A percentile compares a stretch with the other conserved stretches of the same genome.
phyloP scores from a whole-genome alignment of 306 rosid species.

The Quercus alba region DNA sequence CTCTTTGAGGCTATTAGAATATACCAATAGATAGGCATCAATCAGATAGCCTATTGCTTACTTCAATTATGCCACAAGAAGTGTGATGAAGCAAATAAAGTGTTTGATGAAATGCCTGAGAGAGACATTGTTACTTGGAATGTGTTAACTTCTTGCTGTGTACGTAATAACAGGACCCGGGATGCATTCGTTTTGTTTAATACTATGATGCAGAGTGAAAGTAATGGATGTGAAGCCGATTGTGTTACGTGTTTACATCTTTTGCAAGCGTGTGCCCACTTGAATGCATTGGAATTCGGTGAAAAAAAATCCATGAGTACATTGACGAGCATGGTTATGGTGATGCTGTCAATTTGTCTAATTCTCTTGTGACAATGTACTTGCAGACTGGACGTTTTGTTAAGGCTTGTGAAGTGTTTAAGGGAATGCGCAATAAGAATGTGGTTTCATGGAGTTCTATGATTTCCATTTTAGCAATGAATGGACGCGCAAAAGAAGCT shows the following conservation, averaged over 20 bases:
- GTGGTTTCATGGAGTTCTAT: constrained; percentile 88
- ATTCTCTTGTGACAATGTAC: constrained; percentile 71
- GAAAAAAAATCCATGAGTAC: constrained; percentile 47
- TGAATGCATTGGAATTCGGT: constrained; percentile 71
- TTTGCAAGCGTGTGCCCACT: constrained; percentile 77
- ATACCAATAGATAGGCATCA: constrained; percentile 48
- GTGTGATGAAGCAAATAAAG: constrained; percentile 48
- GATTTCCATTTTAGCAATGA: constrained; percentile 74
- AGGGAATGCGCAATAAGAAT: constrained; percentile 37
- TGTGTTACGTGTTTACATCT: constrained; percentile 71
- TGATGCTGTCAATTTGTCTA: constrained; percentile 42
- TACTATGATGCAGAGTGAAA: constrained; percentile 47
- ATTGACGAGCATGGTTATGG: constrained; percentile 50
- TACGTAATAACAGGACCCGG: constrained; percentile 57
- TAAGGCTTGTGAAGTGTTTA: constrained; percentile 65
- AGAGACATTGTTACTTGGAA: constrained; percentile 85
- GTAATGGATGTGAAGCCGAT: constrained; percentile 45
- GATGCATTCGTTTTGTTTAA: constrained; percentile 73
- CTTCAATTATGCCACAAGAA: constrained; percentile 41
- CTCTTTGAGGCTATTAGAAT: too few species aligned
- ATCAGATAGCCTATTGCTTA: constrained; percentile 60
- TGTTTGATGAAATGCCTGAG: constrained; percentile 69
- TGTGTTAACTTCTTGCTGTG: constrained; percentile 64
- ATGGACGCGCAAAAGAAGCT: constrained; percentile 70
- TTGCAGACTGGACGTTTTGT: constrained; percentile 73